These are phyloP conservation scores for Eucalyptus leucophloia DNA, from an alignment of 345 rosid genomes.

Conservation along the genomic window DNA sequence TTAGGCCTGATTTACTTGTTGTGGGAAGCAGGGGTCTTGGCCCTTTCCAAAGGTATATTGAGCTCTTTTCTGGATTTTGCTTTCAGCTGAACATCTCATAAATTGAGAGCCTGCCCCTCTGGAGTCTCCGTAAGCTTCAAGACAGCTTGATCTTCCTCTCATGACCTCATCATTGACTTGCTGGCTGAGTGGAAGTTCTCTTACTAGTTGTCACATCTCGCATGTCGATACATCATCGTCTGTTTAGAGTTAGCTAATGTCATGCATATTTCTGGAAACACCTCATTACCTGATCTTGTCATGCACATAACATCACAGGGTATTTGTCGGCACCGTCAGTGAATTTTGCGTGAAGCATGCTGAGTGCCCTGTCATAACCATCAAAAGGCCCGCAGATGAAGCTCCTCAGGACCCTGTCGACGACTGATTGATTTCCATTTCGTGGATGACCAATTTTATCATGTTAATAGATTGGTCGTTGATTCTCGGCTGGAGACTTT, in stretches of 20 bases:
- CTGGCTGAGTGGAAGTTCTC: not conserved
- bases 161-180: not conserved
- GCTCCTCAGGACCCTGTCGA: constrained; percentile 92
- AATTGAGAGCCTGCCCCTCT: not conserved
- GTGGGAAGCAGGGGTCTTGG: constrained; percentile 93
- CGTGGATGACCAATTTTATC: not conserved
- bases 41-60: constrained; percentile 75
- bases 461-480: not conserved
- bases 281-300: not conserved
- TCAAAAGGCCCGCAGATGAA: constrained; percentile 78
- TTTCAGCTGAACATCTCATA: not conserved
- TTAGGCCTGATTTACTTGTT: constrained; percentile 75
- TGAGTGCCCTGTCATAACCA: constrained; percentile 78
- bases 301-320: constrained; percentile 34
- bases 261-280: not conserved
- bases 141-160: not conserved
- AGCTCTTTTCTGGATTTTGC: not conserved
- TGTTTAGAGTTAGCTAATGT: not conserved
- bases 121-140: not conserved
- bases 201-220: not conserved
- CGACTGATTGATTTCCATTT: constrained; percentile 23
- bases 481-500: not conserved
- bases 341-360: constrained; percentile 96
- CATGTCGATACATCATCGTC: not conserved
- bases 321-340: constrained; percentile 91